Evolutionary conservation across 148 eudicot species (phyloP), one percentile per base, ranked within the genome.

Genomic region (Vaccinium myrtillus): DNA sequence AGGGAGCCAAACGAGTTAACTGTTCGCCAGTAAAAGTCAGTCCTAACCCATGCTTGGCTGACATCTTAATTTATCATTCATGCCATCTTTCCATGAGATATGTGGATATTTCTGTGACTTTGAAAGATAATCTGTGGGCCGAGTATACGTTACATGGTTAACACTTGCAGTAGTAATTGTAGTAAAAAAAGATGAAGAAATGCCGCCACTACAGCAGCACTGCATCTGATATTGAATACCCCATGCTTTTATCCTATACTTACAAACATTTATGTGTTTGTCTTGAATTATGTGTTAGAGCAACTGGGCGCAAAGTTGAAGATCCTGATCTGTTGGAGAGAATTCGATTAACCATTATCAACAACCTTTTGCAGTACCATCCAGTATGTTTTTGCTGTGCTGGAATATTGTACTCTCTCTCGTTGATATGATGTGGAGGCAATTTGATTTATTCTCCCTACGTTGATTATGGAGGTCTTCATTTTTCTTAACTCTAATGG

Each of bases 271-370:
- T 80, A 75, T 63, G 73, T 54, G 67, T 36, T 76, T 83, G 46
- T 59, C 39, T 39, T 85, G 67, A 54, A 80, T 23, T 16, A 79
- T 84, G 73, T 87, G 51, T 65, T 84, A 97, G 99, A 84, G 54
- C 87, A 63, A 86, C 88, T 83, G 99, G 98, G 73, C 92, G 98
- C 77, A 95, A 95, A 90, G 98, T 97, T 87, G 98, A 93, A 89
- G 99, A 97, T 87, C 99, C 98, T 75, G 99, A 94, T 93, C 90
- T 95, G 85, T 87, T 97, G 88, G 99, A 97, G 85, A 87, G 88
- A 81, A 94, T 97, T 85, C 94, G 99, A 50, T 90, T 97, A 80
- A 97, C 99, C 79, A 89, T 97, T 74, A 95, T 97, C 88, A 91
- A 94, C 86, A 97, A 97, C 88, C 93, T 97, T 27, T 83, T 97